Percentiles rank a stretch among this genome's conserved stretches.
Conservation (phyloP, 768 basidiomycete genomes). For the Suillus sp. region DNA sequence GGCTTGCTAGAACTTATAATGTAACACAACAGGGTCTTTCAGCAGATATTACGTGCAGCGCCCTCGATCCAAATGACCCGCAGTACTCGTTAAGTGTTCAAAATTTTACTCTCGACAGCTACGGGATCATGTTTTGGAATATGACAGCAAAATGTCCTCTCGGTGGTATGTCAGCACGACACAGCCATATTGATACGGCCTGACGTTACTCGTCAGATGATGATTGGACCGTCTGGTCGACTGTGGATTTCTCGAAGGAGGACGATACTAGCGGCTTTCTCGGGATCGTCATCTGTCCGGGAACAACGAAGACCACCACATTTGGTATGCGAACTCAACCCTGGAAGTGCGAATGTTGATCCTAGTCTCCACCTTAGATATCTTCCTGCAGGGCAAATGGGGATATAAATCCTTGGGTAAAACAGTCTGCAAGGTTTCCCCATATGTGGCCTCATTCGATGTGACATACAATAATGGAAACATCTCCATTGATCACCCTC, state of each 20-base stretch:
- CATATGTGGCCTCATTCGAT: background rate
- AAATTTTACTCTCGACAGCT: background rate
- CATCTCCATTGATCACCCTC: background rate
- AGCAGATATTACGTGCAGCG: background rate
- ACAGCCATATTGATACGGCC: background rate
- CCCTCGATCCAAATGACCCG: background rate
- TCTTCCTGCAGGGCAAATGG: background rate
- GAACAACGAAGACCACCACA: background rate
- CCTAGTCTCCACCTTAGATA: background rate
- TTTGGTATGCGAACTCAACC: background rate
- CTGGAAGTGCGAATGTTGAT: background rate
- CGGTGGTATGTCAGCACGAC: background rate
- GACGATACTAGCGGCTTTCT: background rate
- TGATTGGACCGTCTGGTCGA: background rate
- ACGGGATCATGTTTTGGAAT: background rate
- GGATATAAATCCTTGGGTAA: background rate
- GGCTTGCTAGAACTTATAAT: background rate
- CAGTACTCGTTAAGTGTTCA: background rate
- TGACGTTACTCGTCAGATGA: background rate
- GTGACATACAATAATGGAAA: background rate
- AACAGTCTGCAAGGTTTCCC: background rate
- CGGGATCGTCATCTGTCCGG: background rate
- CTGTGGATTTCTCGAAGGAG: background rate
- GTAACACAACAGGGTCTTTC: background rate
- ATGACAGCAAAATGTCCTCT: background rate